A percentile compares a stretch with the other conserved stretches of the same genome.
These are phyloP conservation scores for Curvularia hawaiiensis DNA, from an alignment of 2,329 filamentous ascomycete genomes.

Conservation along the genomic window DNA sequence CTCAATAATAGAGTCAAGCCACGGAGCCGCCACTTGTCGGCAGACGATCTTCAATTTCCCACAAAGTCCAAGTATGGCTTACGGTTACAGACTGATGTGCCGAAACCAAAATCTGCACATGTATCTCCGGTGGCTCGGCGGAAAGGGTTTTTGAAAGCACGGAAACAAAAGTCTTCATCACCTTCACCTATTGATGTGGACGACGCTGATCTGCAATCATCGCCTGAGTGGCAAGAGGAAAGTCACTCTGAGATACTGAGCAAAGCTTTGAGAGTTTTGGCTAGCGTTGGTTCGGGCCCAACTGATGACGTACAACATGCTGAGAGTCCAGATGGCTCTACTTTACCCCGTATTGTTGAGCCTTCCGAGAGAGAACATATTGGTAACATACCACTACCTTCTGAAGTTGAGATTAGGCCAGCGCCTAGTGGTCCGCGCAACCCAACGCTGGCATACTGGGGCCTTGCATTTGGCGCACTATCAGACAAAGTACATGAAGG, in stretches of 20 bases:
- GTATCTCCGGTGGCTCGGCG: constrained; percentile 26
- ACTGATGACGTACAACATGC: not conserved
- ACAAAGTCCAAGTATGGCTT: constrained; percentile 15
- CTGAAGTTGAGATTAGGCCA: constrained; percentile 29
- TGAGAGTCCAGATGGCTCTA: not conserved
- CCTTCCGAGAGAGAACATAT: constrained; percentile 14
- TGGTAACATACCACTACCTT: constrained; percentile 30
- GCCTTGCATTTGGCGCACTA: constrained; percentile 30
- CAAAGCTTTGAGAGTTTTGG: constrained; percentile 27
- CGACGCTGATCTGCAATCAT: constrained; percentile 8
- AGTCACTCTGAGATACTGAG: constrained; percentile 25
- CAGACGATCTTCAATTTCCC: constrained; percentile 13
- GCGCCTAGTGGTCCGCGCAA: constrained; percentile 13
- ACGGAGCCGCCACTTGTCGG: constrained; percentile 17
- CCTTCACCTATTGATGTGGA: constrained; percentile 16
- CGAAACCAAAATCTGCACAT: constrained; percentile 28
- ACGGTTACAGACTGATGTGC: constrained; percentile 28
- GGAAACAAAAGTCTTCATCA: constrained; percentile 17
- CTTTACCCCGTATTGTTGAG: constrained; percentile 25
- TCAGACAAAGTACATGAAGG: constrained; percentile 27
- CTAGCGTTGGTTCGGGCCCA: constrained; percentile 2
- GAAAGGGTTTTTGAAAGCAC: constrained; percentile 17
- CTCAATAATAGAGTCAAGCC: not conserved
- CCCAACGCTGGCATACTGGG: constrained; percentile 25
- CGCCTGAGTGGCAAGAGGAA: constrained; percentile 27